Conservation (phyloP, 805 yeast genomes). For the Candida pini region DNA sequence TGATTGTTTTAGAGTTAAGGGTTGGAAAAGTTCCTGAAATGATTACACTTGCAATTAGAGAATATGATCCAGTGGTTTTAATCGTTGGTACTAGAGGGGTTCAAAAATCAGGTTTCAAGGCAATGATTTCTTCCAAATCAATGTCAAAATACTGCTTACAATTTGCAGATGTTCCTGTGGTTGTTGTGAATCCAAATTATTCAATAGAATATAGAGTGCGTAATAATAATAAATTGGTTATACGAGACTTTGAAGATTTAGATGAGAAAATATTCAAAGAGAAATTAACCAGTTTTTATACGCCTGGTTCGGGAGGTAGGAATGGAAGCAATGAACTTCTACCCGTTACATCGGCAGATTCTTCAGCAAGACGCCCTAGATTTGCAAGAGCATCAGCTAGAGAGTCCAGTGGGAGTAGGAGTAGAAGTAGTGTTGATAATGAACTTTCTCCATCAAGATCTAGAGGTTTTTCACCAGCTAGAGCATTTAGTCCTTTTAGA, state of each 20-base stretch:
- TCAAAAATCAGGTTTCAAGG: slow-evolving; percentile 33
- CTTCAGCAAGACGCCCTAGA: slow-evolving; percentile 15
- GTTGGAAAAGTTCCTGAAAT: slow-evolving; percentile 38
- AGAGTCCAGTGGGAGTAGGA: slow-evolving; percentile 3
- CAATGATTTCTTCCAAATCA: slow-evolving; percentile 36
- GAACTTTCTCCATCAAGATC: slow-evolving; percentile 18
- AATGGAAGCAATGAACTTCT: too few species aligned
- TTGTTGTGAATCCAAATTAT: slow-evolving; percentile 37
- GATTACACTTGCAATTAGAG: slow-evolving; percentile 35
- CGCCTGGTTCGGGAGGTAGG: too few species aligned
- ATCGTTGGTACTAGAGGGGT: slow-evolving; percentile 40
- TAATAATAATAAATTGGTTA: not conserved
- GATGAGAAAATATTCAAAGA: slow-evolving; percentile 1
- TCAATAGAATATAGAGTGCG: too few species aligned
- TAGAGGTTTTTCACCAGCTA: slow-evolving; percentile 24
- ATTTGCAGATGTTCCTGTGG: slow-evolving; percentile 40
- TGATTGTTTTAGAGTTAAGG: slow-evolving; percentile 37
- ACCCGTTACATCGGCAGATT: slow-evolving; percentile 1
- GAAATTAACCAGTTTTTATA: not conserved
- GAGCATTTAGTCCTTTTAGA: slow-evolving; percentile 28
- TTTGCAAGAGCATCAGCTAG: slow-evolving; percentile 16
- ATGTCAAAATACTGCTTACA: slow-evolving; percentile 44
- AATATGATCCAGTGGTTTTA: slow-evolving; percentile 40
- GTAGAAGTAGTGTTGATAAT: slow-evolving; percentile 13
- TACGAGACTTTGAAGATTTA: not conserved